Conservation (phyloP, 1,284 basidiomycete species). For the Amylostereum chailletii region DNA sequence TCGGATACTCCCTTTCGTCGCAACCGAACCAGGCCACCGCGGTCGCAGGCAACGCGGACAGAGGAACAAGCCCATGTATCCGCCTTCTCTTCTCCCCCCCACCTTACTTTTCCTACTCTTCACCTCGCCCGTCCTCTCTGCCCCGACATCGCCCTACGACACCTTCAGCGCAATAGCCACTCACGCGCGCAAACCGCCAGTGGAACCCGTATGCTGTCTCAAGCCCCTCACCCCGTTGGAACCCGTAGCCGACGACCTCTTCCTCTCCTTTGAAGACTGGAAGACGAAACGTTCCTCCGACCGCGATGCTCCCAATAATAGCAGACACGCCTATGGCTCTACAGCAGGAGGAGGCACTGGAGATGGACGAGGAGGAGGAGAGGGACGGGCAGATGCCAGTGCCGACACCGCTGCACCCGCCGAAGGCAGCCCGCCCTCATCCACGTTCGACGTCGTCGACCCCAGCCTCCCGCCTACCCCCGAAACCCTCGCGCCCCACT, state of each 20-base stretch:
- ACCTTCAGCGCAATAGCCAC: slow-evolving; percentile 48
- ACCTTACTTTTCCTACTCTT: slow-evolving; percentile 33
- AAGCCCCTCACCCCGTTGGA: slow-evolving; percentile 42
- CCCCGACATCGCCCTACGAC: slow-evolving; percentile 42
- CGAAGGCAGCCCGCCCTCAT: background rate
- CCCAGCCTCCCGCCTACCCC: slow-evolving; percentile 10
- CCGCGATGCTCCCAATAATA: slow-evolving; percentile 13
- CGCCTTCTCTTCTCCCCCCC: slow-evolving; percentile 14
- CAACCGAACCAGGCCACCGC: too few relatives aligned
- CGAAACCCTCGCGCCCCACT: slow-evolving; percentile 43
- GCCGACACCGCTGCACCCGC: background rate
- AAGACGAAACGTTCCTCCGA: slow-evolving; percentile 49
- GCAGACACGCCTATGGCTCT: too few relatives aligned
- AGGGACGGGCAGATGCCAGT: background rate
- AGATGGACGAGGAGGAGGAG: background rate
- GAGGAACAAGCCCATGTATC: background rate
- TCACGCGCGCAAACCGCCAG: slow-evolving; percentile 35
- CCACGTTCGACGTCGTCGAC: background rate
- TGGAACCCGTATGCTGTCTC: slow-evolving; percentile 59
- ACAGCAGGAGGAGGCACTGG: too few relatives aligned
- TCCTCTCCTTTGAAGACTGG: slow-evolving; percentile 89
- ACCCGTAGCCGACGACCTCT: slow-evolving; percentile 48
- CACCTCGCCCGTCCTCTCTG: slow-evolving; percentile 27
- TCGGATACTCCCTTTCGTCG: too few relatives aligned
- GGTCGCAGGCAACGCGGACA: too few relatives aligned